phyloP scores from a whole-genome alignment of 2,329 filamentous ascomycete species.

The Aspergillus ochraceoroseus region DNA sequence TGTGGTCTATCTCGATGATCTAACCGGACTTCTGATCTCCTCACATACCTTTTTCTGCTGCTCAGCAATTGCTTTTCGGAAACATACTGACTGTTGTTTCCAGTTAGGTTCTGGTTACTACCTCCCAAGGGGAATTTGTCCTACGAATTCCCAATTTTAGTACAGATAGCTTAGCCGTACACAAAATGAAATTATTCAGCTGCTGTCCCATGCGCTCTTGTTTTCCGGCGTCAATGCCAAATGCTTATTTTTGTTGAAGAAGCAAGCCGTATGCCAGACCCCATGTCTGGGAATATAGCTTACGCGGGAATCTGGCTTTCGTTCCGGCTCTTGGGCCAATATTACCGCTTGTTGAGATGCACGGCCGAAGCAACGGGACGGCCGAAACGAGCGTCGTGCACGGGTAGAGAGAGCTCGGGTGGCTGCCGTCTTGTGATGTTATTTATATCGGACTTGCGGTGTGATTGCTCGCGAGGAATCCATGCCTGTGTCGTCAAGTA shows the following conservation, averaged over 20 bases:
- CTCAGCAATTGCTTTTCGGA: slow-evolving; percentile 8
- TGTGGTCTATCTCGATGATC: slow-evolving; percentile 63
- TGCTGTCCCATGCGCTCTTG: not conserved
- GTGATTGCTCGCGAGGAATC: too few relatives aligned
- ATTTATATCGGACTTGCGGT: too few relatives aligned
- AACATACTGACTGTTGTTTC: slow-evolving; percentile 16
- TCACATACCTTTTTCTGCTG: not conserved
- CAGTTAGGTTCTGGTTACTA: slow-evolving; percentile 5
- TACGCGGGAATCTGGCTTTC: too few relatives aligned
- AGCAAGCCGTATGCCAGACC: too few relatives aligned
- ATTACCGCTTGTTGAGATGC: not conserved
- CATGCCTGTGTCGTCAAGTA: too few relatives aligned
- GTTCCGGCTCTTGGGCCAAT: too few relatives aligned
- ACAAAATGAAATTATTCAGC: not conserved
- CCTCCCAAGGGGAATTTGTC: not conserved
- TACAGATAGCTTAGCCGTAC: not conserved
- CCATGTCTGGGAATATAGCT: too few relatives aligned
- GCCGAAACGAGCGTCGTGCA: not conserved
- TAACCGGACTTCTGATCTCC: slow-evolving; percentile 76
- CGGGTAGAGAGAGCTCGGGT: too few relatives aligned
- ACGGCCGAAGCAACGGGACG: not conserved
- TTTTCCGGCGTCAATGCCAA: not conserved
- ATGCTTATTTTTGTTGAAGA: not conserved
- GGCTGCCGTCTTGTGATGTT: too few relatives aligned
- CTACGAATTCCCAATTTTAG: not conserved